Percentiles rank a stretch among this genome's conserved stretches.
Evolutionary conservation across 148 eudicot genomes (phyloP).

Genomic region (Rhododendron henanense): DNA sequence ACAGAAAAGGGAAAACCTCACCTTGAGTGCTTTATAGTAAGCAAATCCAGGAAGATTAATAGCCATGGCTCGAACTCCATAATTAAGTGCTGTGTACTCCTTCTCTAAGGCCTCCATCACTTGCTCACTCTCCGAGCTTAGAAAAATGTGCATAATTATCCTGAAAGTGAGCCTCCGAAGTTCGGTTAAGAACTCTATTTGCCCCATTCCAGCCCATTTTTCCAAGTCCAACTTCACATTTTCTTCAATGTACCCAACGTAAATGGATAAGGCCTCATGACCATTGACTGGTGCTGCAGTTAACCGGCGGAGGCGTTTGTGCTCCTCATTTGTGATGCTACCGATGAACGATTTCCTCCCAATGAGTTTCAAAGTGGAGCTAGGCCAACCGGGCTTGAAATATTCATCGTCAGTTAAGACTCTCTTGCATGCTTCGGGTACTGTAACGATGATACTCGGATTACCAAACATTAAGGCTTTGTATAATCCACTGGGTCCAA

Average conservation of each 20-base stretch:
- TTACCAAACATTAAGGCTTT: conserved; percentile 78
- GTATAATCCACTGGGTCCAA: conserved; percentile 68
- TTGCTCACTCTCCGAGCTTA: conserved; percentile 68
- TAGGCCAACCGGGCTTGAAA: conserved; percentile 92
- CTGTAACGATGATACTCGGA: conserved; percentile 69
- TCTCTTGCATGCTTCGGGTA: conserved; percentile 61
- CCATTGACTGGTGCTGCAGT: conserved; percentile 89
- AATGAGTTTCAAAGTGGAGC: conserved; percentile 53
- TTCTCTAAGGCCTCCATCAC: conserved; percentile 63
- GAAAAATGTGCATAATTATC: conserved; percentile 72
- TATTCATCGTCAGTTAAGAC: conserved; percentile 74
- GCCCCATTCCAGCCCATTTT: conserved; percentile 69
- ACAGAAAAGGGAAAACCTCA: conserved; percentile 6
- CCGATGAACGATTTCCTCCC: conserved; percentile 74
- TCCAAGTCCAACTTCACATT: conserved; percentile 44
- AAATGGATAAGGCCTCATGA: conserved; percentile 68
- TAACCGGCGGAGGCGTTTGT: conserved; percentile 67
- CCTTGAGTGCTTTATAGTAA: conserved; percentile 75
- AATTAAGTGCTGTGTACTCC: conserved; percentile 60
- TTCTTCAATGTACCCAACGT: conserved; percentile 62
- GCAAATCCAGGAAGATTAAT: conserved; percentile 87
- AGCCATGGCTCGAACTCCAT: conserved; percentile 81
- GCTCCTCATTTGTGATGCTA: conserved; percentile 66
- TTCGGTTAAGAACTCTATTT: conserved; percentile 67
- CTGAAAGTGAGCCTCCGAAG: conserved; percentile 65